Percentiles rank a stretch among this genome's conserved stretches.
Conservation (phyloP, 2,329 filamentous ascomycete genomes). For the Zasmidium citrigriseum region DNA sequence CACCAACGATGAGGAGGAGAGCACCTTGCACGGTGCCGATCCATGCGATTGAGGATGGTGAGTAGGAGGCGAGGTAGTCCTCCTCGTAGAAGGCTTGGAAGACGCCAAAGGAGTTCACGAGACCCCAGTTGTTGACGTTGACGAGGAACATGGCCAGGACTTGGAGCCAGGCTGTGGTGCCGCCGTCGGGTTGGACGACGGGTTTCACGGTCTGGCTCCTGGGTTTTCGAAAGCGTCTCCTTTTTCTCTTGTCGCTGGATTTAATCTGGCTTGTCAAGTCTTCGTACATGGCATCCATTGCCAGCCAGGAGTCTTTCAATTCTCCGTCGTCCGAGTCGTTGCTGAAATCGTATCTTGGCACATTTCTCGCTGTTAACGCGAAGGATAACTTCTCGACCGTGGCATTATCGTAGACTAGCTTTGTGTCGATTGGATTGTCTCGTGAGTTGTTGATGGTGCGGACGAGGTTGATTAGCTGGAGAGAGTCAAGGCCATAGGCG, state of each 20-base stretch:
- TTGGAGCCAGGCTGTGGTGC: conserved; percentile 47
- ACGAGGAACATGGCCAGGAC: conserved; percentile 46
- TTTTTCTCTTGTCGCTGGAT: conserved; percentile 37
- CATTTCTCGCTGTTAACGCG: conserved; percentile 1
- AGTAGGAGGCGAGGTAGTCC: background rate
- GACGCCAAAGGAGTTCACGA: conserved; percentile 36
- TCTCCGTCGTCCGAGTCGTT: conserved; percentile 10
- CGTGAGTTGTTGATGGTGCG: conserved; percentile 18
- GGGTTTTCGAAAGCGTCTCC: conserved; percentile 48
- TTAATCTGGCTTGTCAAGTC: background rate
- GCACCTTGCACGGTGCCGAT: conserved; percentile 53
- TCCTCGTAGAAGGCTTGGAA: conserved; percentile 51
- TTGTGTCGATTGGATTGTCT: conserved; percentile 3
- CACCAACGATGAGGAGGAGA: conserved; percentile 50
- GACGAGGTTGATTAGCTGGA: conserved; percentile 28
- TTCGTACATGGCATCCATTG: conserved; percentile 12
- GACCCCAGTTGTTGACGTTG: conserved; percentile 41
- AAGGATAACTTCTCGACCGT: conserved; percentile 1
- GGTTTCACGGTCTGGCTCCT: conserved; percentile 45
- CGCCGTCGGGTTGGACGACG: conserved; percentile 45
- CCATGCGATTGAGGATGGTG: conserved; percentile 44
- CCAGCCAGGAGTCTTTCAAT: conserved; percentile 6
- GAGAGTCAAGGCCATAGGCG: conserved; percentile 35
- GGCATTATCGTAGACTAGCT: conserved; percentile 7
- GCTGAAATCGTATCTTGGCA: conserved; percentile 5